Evolutionary conservation across 2,329 filamentous ascomycete genomes (phyloP), one percentile per base, ranked within the genome.

Genomic region (Neonectria ditissima): DNA sequence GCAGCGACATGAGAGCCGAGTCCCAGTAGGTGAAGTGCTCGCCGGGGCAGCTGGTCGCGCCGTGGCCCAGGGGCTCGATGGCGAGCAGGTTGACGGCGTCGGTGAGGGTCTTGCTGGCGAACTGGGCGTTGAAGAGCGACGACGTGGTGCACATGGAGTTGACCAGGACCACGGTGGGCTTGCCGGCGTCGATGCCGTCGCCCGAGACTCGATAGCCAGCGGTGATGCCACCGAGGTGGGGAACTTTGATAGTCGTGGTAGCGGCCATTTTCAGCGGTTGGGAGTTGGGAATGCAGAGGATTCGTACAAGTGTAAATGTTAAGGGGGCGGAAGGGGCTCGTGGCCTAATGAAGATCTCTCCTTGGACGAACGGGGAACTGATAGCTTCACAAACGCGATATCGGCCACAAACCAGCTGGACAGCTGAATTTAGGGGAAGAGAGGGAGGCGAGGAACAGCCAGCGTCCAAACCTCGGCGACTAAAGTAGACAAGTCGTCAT

Each of bases 11-110:
- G 62, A 80, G 75, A 47, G 84, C 84, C 3, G 83, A 76, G 71
- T 87, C 85, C 85, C 85, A 87, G 76, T 85, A 86, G 2, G 83
- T 86, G 69, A 84, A 87, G 62, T 84, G 81, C 69, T 85, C 82
- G 0, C 71, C 69, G n/a, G 73, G 57, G 59, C 72, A 78, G 59
- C 73, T 76, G 1, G 84, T 86, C 16, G 80, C 74, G 65, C 84
- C 84, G 68, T 87, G 84, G 59, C 84, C 84, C 0, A 87, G 79
- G 1, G 82, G 83, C 74, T 86, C 84, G 59, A 87, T 79, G 45
- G 84, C 84, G 6, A 86, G 73, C 6, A 87, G 77, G 68, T 86
- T 86, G 69, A 81, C 77, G 5, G 75, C 76, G 28, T 74, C 70
- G 0, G 79, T 80, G 22, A 86, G 77, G 1, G 66, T 61, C 51